Evolutionary conservation across 176 grass and related monocot genomes (phyloP).

Genomic region (Oryza longistaminata): DNA sequence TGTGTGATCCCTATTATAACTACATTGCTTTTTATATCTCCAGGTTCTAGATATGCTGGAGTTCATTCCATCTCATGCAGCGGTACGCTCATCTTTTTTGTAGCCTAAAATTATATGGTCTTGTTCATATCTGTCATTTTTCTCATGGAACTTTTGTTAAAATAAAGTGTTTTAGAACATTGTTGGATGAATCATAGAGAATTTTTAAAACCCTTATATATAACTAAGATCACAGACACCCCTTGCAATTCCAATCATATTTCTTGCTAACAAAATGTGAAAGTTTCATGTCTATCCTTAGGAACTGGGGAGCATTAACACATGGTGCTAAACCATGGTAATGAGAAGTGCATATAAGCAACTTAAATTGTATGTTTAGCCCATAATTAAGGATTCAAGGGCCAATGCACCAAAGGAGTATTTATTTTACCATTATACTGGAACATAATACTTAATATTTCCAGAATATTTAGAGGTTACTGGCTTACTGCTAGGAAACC

Average conservation of each 20-base stretch:
- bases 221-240: background rate
- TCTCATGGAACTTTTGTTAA: slow-evolving; percentile 1
- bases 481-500: background rate
- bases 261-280: background rate
- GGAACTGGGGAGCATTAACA: background rate
- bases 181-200: background rate
- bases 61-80: slow-evolving; percentile 88
- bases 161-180: slow-evolving; percentile 7
- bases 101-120: slow-evolving; percentile 22
- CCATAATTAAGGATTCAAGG: background rate
- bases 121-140: slow-evolving; percentile 15
- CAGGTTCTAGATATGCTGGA: slow-evolving; percentile 95
- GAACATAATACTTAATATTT: background rate
- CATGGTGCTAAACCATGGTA: background rate
- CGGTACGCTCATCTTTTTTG: slow-evolving; percentile 67
- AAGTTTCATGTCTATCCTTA: background rate
- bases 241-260: background rate
- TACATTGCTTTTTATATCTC: slow-evolving; percentile 36
- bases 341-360: background rate
- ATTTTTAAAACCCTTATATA: background rate
- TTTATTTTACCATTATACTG: background rate
- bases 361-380: background rate
- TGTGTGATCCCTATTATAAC: slow-evolving; percentile 21
- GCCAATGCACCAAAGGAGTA: no score
- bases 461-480: background rate